Evolutionary conservation across 2,329 filamentous ascomycete species (phyloP), one percentile per base, ranked within the genome.

Genomic region (Cladophialophora carrionii): DNA sequence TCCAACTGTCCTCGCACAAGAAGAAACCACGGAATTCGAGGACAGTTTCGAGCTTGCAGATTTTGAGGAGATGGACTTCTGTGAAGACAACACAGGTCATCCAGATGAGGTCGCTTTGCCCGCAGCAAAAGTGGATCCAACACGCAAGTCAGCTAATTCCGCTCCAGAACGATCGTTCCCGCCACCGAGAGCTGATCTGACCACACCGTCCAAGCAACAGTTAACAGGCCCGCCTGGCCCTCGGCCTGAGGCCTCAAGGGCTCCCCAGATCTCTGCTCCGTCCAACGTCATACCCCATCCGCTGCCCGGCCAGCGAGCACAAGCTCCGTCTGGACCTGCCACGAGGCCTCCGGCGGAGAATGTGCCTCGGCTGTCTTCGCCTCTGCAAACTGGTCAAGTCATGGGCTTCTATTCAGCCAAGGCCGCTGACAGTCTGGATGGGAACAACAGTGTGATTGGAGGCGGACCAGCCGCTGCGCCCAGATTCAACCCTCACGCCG

Each of bases 61-160:
- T 65, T 89, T 92, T 73, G 90, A 92, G 72, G 89, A 91, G 76
- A 88, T 85, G 58, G 90, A 92, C 75, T 92, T 93, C 73, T 87
- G 85, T 56, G 88, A 90, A 7, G 79, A 83, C 9, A 84, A 90
- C 68, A 85, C 89, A 31, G 88, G 84, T 22, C 88, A 92, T 72
- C 90, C 90, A 3, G 90, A 95, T 74, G 91, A 94, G 74, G 83
- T 94, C n/a, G 78, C 84, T 32, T 76, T 93, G 55, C 81, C 79
- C 10, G 70, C 74, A 41, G 77, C 78, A 37, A n/a, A 57, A 31
- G 31, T 49, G 48, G 59, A 51, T 61, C 72, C 57, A 61, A 73
- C 49, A 53, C 71, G 56, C 71, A 57, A 64, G 5, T 60, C 65
- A 41, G 63, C 59, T 53, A 56, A 64, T 43, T 48, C 73, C 52